Evolutionary conservation across 306 rosid genomes (phyloP).

Genomic region (Vigna unguiculata): DNA sequence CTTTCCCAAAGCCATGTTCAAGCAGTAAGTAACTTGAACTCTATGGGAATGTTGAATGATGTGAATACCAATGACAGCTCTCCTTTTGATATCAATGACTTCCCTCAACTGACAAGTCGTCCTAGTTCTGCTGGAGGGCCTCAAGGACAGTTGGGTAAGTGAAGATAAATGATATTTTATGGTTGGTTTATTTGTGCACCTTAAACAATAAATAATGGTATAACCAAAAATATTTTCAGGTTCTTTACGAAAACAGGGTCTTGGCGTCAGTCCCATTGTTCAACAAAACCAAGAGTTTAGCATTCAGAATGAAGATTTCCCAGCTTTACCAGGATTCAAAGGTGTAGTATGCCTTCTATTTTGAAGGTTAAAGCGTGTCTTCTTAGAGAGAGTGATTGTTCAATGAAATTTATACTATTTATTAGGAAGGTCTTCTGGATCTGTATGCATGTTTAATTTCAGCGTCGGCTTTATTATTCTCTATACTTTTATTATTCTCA

Average conservation of each 20-base stretch:
- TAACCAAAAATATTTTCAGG: conserved; percentile 64
- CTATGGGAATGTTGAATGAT: conserved; percentile 95
- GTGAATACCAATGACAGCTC: conserved; percentile 77
- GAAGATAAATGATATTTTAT: conserved; percentile 23
- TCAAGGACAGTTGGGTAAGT: conserved; percentile 92
- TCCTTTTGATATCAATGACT: conserved; percentile 93
- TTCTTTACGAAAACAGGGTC: conserved; percentile 94
- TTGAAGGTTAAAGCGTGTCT: conserved; percentile 9
- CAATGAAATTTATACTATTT: conserved; percentile 1
- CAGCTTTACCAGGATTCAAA: conserved; percentile 96
- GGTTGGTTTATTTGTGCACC: conserved; percentile 29
- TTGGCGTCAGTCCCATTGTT: conserved; percentile 89
- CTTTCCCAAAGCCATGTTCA: conserved; percentile 89
- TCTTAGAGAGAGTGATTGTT: conserved; percentile 1
- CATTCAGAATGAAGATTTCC: conserved; percentile 97
- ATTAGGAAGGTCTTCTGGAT: conserved; percentile 18
- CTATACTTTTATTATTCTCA: not conserved
- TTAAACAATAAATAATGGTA: conserved; percentile 36
- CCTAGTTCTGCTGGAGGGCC: conserved; percentile 99
- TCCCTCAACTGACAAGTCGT: conserved; percentile 91
- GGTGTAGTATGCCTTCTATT: conserved; percentile 58
- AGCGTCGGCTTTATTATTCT: not conserved
- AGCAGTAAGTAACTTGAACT: conserved; percentile 74
- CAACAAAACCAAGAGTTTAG: conserved; percentile 99
- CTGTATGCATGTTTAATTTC: conserved; percentile 9